Conservation (phyloP, 2,329 filamentous ascomycete genomes). For the Dactylellina drechsleri region DNA sequence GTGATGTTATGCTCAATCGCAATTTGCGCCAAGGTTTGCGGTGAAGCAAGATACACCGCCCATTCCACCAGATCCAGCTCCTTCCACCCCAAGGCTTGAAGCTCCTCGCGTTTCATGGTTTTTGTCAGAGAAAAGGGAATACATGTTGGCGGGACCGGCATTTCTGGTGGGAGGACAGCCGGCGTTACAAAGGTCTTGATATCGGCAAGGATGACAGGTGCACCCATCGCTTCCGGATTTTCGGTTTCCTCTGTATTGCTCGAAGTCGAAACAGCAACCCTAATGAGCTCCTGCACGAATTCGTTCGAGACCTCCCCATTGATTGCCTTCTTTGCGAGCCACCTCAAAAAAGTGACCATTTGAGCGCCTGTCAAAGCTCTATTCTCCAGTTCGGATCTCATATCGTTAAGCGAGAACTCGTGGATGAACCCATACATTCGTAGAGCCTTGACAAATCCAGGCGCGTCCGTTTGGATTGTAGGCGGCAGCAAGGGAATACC, state of each 20-base stretch:
- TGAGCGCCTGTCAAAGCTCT: slow-evolving; percentile 83
- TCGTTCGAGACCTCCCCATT: slow-evolving; percentile 76
- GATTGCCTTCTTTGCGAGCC: slow-evolving; percentile 78
- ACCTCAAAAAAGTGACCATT: slow-evolving; percentile 82
- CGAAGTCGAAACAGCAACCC: slow-evolving; percentile 77
- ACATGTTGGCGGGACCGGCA: slow-evolving; percentile 82
- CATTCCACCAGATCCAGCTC: slow-evolving; percentile 86
- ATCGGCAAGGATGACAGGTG: slow-evolving; percentile 76
- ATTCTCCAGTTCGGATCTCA: slow-evolving; percentile 81
- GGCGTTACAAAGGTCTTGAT: slow-evolving; percentile 79
- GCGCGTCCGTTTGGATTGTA: slow-evolving; percentile 73
- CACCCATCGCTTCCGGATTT: slow-evolving; percentile 66
- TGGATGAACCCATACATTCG: slow-evolving; percentile 87
- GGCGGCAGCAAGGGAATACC: slow-evolving; percentile 87
- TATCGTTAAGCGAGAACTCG: slow-evolving; percentile 85
- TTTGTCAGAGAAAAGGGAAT: slow-evolving; percentile 87
- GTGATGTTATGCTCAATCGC: slow-evolving; percentile 75
- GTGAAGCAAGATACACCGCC: slow-evolving; percentile 79
- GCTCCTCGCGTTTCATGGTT: slow-evolving; percentile 71
- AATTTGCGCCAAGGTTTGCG: slow-evolving; percentile 68
- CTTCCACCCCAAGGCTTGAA: slow-evolving; percentile 86
- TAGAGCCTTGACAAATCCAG: slow-evolving; percentile 81
- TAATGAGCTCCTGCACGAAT: slow-evolving; percentile 76
- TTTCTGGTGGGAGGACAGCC: slow-evolving; percentile 80
- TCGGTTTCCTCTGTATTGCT: slow-evolving; percentile 47